Base-by-base conservation (phyloP, 768 basidiomycete species). In the Russula griseocarnosa region DNA sequence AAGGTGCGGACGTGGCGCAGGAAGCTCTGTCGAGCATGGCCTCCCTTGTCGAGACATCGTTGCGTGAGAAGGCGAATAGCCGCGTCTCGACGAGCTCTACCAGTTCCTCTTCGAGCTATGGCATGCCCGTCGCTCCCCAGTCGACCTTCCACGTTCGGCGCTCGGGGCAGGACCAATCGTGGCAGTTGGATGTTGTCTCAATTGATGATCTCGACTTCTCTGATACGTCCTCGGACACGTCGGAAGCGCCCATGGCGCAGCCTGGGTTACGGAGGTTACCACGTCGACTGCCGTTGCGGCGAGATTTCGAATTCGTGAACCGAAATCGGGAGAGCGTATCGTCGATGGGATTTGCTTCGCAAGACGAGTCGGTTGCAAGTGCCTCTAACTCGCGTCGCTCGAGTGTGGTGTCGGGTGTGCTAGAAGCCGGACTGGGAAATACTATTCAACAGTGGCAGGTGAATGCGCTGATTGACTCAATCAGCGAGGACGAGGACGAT, bases 181-280 rank as follows among this genome's bases (percentile, higher is more conserved):
- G 81, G 83, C 79, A 77, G 65, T 83, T 89, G 55, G 87, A 91
- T 63, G 81, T 90, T 52, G 86, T 86, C 24, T 87, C 88, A 7
- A 83, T 91, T 53, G 89, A 92, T 70, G 90, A 91, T 46, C 74
- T 90, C 47, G 89, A 92, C 62, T 75, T 91, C n/a, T 91, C 90
- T 1, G 90, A 91, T 71, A 81, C 83, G 1, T 88, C 87, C 16
- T 89, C 88, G 1, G 81, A 84, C 46, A 73, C 76, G 34, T 77
- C 79, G 22, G 74, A 67, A 13, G 77, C 72, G 46, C 66, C 67
- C 1, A 32, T 62, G 3, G 78, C 78, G 5, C 71, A 78, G 36
- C 74, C 75, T 1, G 82, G 81, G 0, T 79, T 82, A 9, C 79
- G 82, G 54, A 83, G 81, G 66, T 75, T 75, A 0, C 76, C 78